Base-by-base conservation (phyloP, 768 basidiomycete genomes). In the Boletus subcaerulescens region DNA sequence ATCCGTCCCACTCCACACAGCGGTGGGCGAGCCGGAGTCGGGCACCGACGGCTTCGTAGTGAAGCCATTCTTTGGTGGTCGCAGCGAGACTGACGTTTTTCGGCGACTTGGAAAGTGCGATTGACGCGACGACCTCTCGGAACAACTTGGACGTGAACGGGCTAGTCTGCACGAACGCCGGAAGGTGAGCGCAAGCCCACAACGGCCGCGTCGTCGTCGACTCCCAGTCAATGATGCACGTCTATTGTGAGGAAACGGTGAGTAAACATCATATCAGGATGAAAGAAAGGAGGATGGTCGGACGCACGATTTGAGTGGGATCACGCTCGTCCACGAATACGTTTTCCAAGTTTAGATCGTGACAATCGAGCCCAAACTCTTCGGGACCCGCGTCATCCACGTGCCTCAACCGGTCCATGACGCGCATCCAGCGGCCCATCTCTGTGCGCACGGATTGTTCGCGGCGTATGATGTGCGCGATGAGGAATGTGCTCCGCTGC, bases 181-280 rank as follows among this genome's bases (percentile, higher is more conserved):
- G 91, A 3, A 91, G 76, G 64, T 93, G 91, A 0, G 91, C 89
- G 55, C 84, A 86, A 18, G 87, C 86, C 90, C 90, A 93, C 18
- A 93, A 78, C 5, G 91, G 91, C 14, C 91, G 80, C 10, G 85
- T 90, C 12, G 89, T 90, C n/a, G 91, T 92, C 15, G 91, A 89
- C 67, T 93, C 91, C 91, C 89, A 92, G 62, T 93, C 91, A 40
- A 93, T 93, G 54, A 93, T 81, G 63, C 89, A 89, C 1, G 89
- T 89, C 91, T 93, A 63, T 11, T 11, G 51, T 3, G 38, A 32
- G 46, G 7, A 20, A 24, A 32, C 29, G 2, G 29, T 57, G 14
- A 52, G 55, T 20, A 0, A 36, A 11, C 22, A 6, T 3, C 26
- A 32, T 7, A 26, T 14, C 36, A 12, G 15, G 20, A n/a, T n/a